These are phyloP conservation scores for Deakozyma indianensis DNA, from an alignment of 805 yeast genomes.

Conservation along the genomic window DNA sequence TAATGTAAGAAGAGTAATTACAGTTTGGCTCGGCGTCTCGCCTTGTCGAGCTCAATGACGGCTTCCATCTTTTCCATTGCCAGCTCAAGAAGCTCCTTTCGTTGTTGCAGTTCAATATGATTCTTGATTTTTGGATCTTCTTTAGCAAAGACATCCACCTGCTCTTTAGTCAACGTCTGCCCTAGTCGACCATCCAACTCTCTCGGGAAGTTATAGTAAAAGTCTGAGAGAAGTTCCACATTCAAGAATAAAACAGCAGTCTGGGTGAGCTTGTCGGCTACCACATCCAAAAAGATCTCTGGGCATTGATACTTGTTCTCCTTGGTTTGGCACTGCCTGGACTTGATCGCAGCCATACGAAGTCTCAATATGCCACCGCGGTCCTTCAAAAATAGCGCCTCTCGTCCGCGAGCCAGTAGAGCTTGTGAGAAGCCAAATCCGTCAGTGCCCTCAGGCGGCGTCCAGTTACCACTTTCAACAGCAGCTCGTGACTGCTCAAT, in stretches of 20 bases:
- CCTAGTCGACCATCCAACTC: slow-evolving; percentile 71
- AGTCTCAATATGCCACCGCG: slow-evolving; percentile 55
- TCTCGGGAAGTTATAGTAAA: slow-evolving; percentile 90
- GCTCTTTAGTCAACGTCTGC: slow-evolving; percentile 49
- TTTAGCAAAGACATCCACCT: slow-evolving; percentile 78
- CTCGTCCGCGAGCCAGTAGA: slow-evolving; percentile 62
- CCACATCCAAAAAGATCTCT: slow-evolving; percentile 83
- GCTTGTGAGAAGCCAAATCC: slow-evolving; percentile 74
- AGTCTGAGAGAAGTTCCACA: slow-evolving; percentile 87
- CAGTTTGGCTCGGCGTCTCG: slow-evolving; percentile 3
- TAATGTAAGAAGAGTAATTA: no score
- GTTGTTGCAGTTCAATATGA: slow-evolving; percentile 86
- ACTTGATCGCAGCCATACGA: slow-evolving; percentile 62
- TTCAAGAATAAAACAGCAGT: slow-evolving; percentile 88
- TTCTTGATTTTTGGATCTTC: slow-evolving; percentile 84
- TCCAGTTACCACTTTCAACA: slow-evolving; percentile 6
- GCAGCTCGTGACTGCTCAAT: slow-evolving; percentile 18
- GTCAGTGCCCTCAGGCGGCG: slow-evolving; percentile 35
- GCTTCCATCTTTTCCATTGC: slow-evolving; percentile 78
- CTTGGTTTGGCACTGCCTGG: slow-evolving; percentile 60
- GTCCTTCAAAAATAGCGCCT: slow-evolving; percentile 67
- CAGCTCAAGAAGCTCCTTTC: slow-evolving; percentile 74
- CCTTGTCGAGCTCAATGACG: slow-evolving; percentile 51
- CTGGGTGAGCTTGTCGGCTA: slow-evolving; percentile 78
- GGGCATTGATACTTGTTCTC: slow-evolving; percentile 87